Conservation (phyloP, 2,329 filamentous ascomycete genomes). For the Hypoxylon sp. region DNA sequence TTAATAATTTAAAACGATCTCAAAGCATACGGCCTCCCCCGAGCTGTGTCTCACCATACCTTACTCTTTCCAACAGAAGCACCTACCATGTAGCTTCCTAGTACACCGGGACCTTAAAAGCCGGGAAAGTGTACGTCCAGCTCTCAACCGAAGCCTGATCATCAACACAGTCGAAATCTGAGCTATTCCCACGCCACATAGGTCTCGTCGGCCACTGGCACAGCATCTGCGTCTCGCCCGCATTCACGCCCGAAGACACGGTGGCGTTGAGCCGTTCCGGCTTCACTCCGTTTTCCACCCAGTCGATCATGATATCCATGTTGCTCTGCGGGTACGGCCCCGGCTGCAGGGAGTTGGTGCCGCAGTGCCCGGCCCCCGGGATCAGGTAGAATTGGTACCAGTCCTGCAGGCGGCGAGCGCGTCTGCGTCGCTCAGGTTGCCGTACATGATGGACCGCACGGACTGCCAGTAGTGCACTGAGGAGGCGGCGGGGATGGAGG, state of each 20-base stretch:
- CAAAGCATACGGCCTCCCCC: no score
- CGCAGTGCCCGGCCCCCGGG: constrained; percentile 68
- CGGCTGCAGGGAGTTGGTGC: constrained; percentile 61
- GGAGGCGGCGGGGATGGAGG: constrained; percentile 66
- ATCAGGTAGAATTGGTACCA: constrained; percentile 71
- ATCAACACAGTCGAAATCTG: constrained; percentile 48
- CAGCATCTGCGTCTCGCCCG: constrained; percentile 56
- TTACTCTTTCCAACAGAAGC: no score
- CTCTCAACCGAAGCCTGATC: constrained; percentile 45
- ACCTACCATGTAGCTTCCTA: background rate
- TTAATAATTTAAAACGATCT: no score
- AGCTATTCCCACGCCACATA: constrained; percentile 49
- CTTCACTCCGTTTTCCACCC: constrained; percentile 70
- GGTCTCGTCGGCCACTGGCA: constrained; percentile 60
- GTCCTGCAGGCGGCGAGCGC: constrained; percentile 61
- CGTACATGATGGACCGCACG: constrained; percentile 67
- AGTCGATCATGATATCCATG: constrained; percentile 79
- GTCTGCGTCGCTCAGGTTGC: constrained; percentile 57
- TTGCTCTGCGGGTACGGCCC: constrained; percentile 70
- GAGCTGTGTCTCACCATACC: no score
- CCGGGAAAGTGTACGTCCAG: constrained; percentile 50
- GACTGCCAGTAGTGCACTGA: constrained; percentile 70
- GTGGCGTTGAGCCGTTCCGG: constrained; percentile 59
- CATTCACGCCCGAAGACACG: constrained; percentile 51
- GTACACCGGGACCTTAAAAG: constrained; percentile 46